phyloP scores from a whole-genome alignment of 441 rosid genomes.

The Sinapis alba region DNA sequence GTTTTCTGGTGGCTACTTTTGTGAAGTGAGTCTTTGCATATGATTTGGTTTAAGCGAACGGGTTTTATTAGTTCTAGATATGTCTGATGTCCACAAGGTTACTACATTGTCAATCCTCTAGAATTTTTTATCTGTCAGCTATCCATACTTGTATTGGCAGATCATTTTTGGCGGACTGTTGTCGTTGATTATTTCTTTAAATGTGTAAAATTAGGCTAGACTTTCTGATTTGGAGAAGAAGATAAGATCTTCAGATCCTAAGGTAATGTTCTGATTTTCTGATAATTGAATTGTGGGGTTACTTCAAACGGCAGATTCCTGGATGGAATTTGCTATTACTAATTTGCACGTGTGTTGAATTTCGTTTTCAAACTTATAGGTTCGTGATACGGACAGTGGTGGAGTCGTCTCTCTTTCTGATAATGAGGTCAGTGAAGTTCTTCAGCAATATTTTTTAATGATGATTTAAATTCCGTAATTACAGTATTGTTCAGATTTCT shows the following conservation, averaged over 20 bases:
- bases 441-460: not conserved
- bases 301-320: constrained; percentile 10
- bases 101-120: constrained; percentile 13
- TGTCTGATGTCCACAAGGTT: not conserved
- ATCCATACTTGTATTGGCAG: not conserved
- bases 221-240: constrained; percentile 77
- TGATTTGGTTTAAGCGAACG: constrained; percentile 14
- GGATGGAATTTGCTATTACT: constrained; percentile 15
- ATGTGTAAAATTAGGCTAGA: constrained; percentile 58
- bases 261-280: constrained; percentile 51
- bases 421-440: constrained; percentile 59
- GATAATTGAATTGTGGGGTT: constrained; percentile 1
- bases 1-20: constrained; percentile 17
- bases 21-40: constrained; percentile 22
- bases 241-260: constrained; percentile 56
- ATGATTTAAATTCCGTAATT: not conserved
- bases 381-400: constrained; percentile 44
- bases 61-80: constrained; percentile 14
- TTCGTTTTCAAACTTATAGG: constrained; percentile 46
- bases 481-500: not conserved
- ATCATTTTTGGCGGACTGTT: constrained; percentile 2
- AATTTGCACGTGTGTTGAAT: constrained; percentile 8
- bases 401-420: constrained; percentile 52
- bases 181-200: constrained; percentile 25
- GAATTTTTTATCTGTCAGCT: constrained; percentile 12